phyloP scores from a whole-genome alignment of 306 rosid species.

The Ammopiptanthus mongolicus region DNA sequence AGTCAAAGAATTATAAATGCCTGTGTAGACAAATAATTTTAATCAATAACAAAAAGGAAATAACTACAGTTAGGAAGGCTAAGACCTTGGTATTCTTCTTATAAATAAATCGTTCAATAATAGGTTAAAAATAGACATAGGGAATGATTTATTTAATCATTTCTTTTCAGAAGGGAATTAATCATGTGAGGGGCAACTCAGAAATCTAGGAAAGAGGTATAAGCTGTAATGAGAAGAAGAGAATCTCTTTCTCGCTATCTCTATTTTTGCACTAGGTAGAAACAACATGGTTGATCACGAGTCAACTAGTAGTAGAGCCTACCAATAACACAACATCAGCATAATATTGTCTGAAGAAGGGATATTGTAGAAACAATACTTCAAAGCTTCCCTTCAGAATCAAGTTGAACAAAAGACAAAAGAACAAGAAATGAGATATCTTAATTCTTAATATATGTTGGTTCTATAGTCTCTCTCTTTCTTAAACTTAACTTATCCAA shows the following conservation, averaged over 20 bases:
- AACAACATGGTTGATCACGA: background rate
- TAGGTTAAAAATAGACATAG: background rate
- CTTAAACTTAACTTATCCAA: background rate
- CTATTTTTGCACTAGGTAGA: background rate
- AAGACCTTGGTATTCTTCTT: background rate
- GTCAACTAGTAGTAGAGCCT: background rate
- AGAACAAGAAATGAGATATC: background rate
- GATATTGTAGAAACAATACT: background rate
- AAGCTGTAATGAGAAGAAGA: background rate
- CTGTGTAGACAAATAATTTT: background rate
- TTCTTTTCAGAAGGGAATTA: background rate
- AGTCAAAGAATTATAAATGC: conserved; percentile 23
- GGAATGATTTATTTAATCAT: background rate
- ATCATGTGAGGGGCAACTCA: conserved; percentile 13
- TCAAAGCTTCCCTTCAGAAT: background rate
- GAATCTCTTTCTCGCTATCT: background rate
- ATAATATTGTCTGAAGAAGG: background rate
- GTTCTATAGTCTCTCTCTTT: background rate
- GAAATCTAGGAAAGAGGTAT: background rate
- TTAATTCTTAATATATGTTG: background rate
- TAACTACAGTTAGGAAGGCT: background rate
- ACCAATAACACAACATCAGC: background rate
- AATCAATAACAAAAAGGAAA: background rate
- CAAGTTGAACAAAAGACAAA: background rate
- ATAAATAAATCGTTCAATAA: background rate